Base-by-base conservation (phyloP, 2,329 filamentous ascomycete genomes). In the Lizonia empirigonia region DNA sequence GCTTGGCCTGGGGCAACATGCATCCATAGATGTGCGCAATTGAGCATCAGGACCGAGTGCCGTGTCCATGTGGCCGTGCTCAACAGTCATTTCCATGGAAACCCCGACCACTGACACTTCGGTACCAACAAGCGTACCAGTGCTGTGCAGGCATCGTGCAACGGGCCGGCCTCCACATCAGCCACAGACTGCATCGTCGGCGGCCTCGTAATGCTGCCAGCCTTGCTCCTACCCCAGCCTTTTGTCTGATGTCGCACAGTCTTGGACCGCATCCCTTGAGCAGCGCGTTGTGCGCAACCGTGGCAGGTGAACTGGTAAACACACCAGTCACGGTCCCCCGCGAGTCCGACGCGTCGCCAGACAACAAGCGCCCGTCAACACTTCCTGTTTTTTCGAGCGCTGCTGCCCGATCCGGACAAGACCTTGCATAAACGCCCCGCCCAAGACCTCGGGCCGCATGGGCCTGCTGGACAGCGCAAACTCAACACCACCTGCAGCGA, bases 141-240 rank as follows among this genome's bases (percentile, higher is more conserved):
- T 34, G 30, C 30, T 35, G 40, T 38, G 37, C 61, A 56, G 53
- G 55, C 55, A 53, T 56, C 49, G 27, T 44, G 41, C 52, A 55
- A 56, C 63, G 62, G 65, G 58, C 65, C 63, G 62, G 56, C 58
- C 57, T 58, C 58, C 55, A 52, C 49, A 61, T 58, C 54, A 55
- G 55, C 50, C 47, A 44, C 55, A 42, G 32, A 32, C 40, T 53
- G 52, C 55, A 54, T 59, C 56, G 61, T 55, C 33, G 42, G n/a
- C 38, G 44, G 48, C 47, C 44, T 55, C 45, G 39, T 51, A 56
- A 44, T 46, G 53, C 41, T 42, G 46, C 45, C 37, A 59, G 58
- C 60, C 62, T 59, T 62, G 56, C 58, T 44, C 34, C 40, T 30
- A 26, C 26, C 22, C 30, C 32, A 15, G 41, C 20, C 32, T 37